phyloP scores from a whole-genome alignment of 2,329 filamentous ascomycete species.

The Nigrospora osmanthi region DNA sequence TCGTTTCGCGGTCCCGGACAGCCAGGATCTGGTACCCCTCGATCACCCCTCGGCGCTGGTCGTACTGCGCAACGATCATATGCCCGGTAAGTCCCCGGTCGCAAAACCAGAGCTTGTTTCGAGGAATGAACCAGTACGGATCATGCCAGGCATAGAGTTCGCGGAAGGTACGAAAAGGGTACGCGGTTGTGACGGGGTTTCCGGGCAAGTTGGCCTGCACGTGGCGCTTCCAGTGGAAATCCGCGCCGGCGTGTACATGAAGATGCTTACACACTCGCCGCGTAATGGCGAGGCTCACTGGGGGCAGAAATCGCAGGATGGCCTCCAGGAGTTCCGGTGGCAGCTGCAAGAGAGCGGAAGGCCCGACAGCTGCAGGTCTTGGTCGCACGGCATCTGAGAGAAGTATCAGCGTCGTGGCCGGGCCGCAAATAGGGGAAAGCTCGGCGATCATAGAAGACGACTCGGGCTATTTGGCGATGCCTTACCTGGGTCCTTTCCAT shows the following conservation, averaged over 20 bases:
- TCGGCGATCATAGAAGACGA: no score
- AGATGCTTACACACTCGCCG: conserved; percentile 56
- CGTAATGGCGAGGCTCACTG: conserved; percentile 53
- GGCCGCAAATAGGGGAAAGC: no score
- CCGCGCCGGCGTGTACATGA: conserved; percentile 50
- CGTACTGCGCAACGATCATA: conserved; percentile 69
- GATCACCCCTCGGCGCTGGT: conserved; percentile 65
- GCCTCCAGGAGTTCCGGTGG: conserved; percentile 68
- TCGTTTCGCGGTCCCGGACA: conserved; percentile 43
- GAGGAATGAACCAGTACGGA: conserved; percentile 76
- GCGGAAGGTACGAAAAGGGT: conserved; percentile 56
- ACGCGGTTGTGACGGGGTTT: conserved; percentile 40
- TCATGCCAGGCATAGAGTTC: conserved; percentile 69
- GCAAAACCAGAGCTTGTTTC: conserved; percentile 78
- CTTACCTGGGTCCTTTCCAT: no score
- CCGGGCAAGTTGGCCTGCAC: conserved; percentile 62
- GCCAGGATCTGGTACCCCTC: conserved; percentile 73
- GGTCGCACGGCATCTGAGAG: no score
- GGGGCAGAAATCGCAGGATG: conserved; percentile 60
- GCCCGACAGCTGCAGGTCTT: no score
- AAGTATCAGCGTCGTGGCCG: no score
- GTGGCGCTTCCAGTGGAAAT: conserved; percentile 64
- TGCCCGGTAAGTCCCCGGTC: conserved; percentile 68
- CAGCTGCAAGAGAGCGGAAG: conserved; percentile 40
- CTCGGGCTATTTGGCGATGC: no score